Evolutionary conservation across 2,329 filamentous ascomycete species (phyloP).

Genomic region (Dactylellina cionopaga): DNA sequence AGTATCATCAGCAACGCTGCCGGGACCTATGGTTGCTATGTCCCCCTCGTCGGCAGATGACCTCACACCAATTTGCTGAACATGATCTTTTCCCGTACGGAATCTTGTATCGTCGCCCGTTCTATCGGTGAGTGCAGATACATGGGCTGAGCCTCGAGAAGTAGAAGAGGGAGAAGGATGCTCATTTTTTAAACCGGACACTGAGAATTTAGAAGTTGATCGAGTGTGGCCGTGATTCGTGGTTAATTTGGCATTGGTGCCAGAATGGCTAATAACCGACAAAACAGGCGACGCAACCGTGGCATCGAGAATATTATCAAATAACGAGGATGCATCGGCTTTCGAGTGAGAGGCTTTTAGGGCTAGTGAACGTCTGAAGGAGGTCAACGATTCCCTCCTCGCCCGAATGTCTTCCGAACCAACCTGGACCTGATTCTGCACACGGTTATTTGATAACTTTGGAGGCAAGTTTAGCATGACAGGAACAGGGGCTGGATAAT

Average conservation of each 20-base stretch:
- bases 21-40: background rate
- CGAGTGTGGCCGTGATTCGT: constrained; percentile 12
- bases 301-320: constrained; percentile 50
- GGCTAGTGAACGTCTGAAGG: constrained; percentile 43
- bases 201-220: constrained; percentile 29
- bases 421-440: constrained; percentile 26
- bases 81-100: background rate
- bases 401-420: constrained; percentile 23
- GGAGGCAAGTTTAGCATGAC: constrained; percentile 92
- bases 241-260: constrained; percentile 8
- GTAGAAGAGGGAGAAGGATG: background rate
- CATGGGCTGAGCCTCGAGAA: background rate
- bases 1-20: background rate
- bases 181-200: constrained; percentile 9
- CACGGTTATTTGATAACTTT: constrained; percentile 73
- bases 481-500: constrained; percentile 93
- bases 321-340: constrained; percentile 45
- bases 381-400: constrained; percentile 37
- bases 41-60: constrained; percentile 8
- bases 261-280: constrained; percentile 40
- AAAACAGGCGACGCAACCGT: constrained; percentile 47
- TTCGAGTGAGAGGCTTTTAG: constrained; percentile 43
- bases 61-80: background rate
- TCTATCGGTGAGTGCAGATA: background rate
- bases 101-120: background rate